Evolutionary conservation across 2,329 filamentous ascomycete species (phyloP).

Genomic region (Fusarium keratoplasticum): DNA sequence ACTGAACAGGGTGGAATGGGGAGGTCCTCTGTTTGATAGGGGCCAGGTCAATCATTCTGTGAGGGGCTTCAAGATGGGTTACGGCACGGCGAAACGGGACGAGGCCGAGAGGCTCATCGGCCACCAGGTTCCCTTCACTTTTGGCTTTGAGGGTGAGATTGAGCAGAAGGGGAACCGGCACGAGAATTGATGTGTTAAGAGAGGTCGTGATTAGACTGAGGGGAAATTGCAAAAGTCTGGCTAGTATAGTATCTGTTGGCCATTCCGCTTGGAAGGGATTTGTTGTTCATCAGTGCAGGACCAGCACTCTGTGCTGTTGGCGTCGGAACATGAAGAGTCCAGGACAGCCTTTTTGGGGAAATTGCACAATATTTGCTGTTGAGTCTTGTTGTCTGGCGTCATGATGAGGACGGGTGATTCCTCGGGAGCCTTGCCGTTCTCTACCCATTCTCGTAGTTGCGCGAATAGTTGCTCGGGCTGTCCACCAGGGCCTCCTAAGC

Average conservation of each 20-base stretch:
- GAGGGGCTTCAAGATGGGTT: not conserved
- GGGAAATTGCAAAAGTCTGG: not conserved
- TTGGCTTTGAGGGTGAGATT: not conserved
- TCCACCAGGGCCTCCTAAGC: constrained; percentile 37
- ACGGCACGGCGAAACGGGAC: not conserved
- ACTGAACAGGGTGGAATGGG: not conserved
- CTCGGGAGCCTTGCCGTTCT: constrained; percentile 45
- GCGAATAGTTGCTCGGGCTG: constrained; percentile 41
- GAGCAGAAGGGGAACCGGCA: not conserved
- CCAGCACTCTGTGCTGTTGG: constrained; percentile 3
- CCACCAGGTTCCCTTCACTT: not conserved
- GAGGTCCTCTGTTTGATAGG: not conserved
- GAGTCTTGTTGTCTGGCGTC: not conserved
- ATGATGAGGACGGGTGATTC: constrained; percentile 12
- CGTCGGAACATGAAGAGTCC: constrained; percentile 3
- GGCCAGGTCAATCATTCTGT: not conserved
- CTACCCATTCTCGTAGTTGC: constrained; percentile 46
- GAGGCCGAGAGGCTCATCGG: not conserved
- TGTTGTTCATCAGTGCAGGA: not conserved
- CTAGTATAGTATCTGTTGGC: not conserved
- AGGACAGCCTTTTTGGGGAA: constrained; percentile 47
- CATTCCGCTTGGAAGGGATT: not conserved
- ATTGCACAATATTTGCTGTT: constrained; percentile 54
- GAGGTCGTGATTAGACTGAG: not conserved
- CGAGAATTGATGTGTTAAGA: not conserved